Base-by-base conservation (phyloP, 83 land plant species). In the Picea engelmannii region DNA sequence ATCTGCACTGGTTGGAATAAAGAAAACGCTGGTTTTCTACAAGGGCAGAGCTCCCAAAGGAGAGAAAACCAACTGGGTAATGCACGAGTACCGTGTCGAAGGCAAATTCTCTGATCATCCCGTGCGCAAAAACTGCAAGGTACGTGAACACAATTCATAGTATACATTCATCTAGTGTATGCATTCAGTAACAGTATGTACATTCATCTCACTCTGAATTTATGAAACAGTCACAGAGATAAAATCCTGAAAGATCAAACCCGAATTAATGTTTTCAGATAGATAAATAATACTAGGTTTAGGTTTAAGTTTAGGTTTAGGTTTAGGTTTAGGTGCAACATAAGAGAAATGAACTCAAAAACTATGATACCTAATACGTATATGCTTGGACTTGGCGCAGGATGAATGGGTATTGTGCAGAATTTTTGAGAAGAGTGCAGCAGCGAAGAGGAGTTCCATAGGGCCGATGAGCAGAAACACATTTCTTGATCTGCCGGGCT, bases 401-500 rank as follows among this genome's bases (percentile, higher is more conserved):
- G 94, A 92, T 58, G 94, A 92, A 76, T 92, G 94, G 94, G 94
- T 92, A 69, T 92, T 92, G 49, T 92, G 94, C 84, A 88, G 94
- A 21, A 86, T 92, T 27, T 92, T 92, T 76, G 88, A 90, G 69
- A 92, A n/a, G n/a, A n/a, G n/a, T n/a, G n/a, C n/a, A 92, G 82
- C 90, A 8, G 88, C 82, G 3, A 81, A 62, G 2, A 92, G 90
- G 64, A 92, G 86, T 65, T 84, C 81, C 84, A 82, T 90, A 18
- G 62, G 62, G 15, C 10, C 55, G 35, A 52, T 77, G 38, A 27
- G 20, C 18, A 77, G 62, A 77, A 77, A 77, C 35, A 0, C 20
- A 24, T 58, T 42, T 59, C 62, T 77, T 23, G 79, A 77, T 24
- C 13, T 77, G 17, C 62, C 79, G 23, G 63, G 79, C 35, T 77